Base-by-base conservation (phyloP, 208 protist species). In the Acanthamoeba castellanii region DNA sequence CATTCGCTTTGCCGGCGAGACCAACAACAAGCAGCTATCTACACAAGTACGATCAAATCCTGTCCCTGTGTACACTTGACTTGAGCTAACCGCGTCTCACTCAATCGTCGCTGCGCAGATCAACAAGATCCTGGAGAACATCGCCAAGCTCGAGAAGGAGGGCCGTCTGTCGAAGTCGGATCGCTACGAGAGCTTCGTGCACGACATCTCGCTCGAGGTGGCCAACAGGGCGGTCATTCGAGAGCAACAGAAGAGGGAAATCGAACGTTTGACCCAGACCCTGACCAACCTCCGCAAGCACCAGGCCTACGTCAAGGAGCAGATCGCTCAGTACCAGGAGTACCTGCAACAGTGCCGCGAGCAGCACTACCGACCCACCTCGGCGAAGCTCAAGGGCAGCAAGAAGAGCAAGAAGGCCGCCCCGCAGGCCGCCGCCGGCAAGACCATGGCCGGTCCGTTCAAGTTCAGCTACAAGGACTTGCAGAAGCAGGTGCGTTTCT, bases 141-240 rank as follows among this genome's bases (percentile, higher is more conserved):
- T 98, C 3, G 94, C 96, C 57, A 94, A 95, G 47, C 88, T 98
- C 18, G 97, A 98, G 95, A 95, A 82, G 20, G 96, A 94, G 22
- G 95, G 92, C 37, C 74, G 97, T 11, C 74, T 97, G 20, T 94
- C 95, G 0, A 92, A 95, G 34, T 32, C 76, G 0, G 94, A 97
- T 42, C 93, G 94, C 11, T 98, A 98, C 74, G 95, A 96, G 55
- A 95, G 76, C 14, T 94, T 98, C 27, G 55, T 98, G 16, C 95
- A 96, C 20, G 96, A 95, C 70, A 96, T 98, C 27, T 96, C 97
- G 20, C 85, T 97, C 0, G 96, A 97, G 87, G 95, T 97, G 27
- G 95, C 96, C 18, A 97, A 97, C 66, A 66, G 95, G 84, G 95
- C 93, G 30, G 91, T 95, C 57, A 95, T 97, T 32, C 92, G 95